phyloP scores from a whole-genome alignment of 345 rosid genomes.

The Chamaenerion angustifolium region DNA sequence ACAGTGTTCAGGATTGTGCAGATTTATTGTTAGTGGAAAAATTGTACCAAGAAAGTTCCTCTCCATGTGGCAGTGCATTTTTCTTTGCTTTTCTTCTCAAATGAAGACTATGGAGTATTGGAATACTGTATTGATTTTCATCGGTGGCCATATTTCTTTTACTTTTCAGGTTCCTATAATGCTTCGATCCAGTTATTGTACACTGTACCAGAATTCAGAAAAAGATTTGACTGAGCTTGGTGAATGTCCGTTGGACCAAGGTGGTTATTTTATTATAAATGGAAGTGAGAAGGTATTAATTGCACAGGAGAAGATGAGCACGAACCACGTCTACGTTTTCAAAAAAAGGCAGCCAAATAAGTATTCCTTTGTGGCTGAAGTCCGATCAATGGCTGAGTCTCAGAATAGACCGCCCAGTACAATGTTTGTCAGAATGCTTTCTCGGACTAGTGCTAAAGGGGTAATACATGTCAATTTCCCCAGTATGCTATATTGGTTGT shows the following conservation, averaged over 20 bases:
- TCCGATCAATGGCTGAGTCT: constrained; percentile 93
- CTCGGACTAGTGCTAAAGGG: constrained; percentile 96
- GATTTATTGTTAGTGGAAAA: background rate
- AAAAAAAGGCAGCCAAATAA: constrained; percentile 97
- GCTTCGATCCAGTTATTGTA: constrained; percentile 95
- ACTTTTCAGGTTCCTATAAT: constrained; percentile 71
- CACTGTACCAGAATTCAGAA: constrained; percentile 78
- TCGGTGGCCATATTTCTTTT: constrained; percentile 1
- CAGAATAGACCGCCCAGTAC: constrained; percentile 96
- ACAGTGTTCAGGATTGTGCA: background rate
- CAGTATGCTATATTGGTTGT: background rate
- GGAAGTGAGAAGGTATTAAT: constrained; percentile 98
- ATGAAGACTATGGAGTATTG: background rate
- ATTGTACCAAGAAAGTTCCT: background rate
- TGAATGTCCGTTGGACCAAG: constrained; percentile 98
- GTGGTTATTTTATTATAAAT: constrained; percentile 95
- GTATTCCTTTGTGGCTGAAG: constrained; percentile 80
- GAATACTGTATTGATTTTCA: background rate
- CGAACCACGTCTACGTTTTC: constrained; percentile 93
- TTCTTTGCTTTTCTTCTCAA: background rate
- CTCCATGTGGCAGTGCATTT: background rate
- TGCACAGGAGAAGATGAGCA: constrained; percentile 99
- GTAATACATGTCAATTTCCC: constrained; percentile 23
- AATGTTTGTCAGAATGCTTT: constrained; percentile 98
- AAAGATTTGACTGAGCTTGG: constrained; percentile 97